Base-by-base conservation (phyloP, 352 stramenopile genomes). In the Phytophthora meadii region DNA sequence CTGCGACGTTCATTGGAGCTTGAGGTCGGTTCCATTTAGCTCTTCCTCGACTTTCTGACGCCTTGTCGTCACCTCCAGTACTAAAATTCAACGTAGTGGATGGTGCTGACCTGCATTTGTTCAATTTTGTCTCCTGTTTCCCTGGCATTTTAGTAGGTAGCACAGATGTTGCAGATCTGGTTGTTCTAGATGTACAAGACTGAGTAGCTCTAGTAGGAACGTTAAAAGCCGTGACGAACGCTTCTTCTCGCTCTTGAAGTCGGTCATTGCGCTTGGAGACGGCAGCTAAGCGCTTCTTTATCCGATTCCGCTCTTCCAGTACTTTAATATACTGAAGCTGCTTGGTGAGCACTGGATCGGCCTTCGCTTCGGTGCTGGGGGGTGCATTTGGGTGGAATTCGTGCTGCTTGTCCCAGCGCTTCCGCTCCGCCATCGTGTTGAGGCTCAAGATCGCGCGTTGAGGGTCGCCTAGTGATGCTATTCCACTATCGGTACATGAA, bases 321-420 rank as follows among this genome's bases (percentile, higher is more conserved):
- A 93, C 88, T 70, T 88, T 88, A 56, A 95, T 87, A 63, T 93
- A 95, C 73, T 93, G 81, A 27, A 80, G 58, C 61, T 93, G 84
- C 73, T 90, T 92, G 60, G 92, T 82, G 11, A 88, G 61, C 49
- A 91, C 81, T 0, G 83, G 77, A 37, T 91, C 84, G 11, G 50
- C 45, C 39, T 72, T 72, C 3, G 61, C 19, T 9, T 74, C 57
- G 8, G 45, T 17, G 10, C 9, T 47, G 12, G 30, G 8, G 24
- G 3, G 37, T 12, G 3, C 15, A 27, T 4, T 41, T 9, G 65
- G 61, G 25, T 63, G 57, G n/a, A 68, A 64, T 15, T 80, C 73
- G 24, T 55, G 66, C 25, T 79, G 76, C 54, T 82, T 82, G 42
- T 81, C 72, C 76, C 76, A 85, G 40, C 77, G 79, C 61, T 77